phyloP scores from a whole-genome alignment of 345 rosid genomes.

The Schrenkiella parvula region DNA sequence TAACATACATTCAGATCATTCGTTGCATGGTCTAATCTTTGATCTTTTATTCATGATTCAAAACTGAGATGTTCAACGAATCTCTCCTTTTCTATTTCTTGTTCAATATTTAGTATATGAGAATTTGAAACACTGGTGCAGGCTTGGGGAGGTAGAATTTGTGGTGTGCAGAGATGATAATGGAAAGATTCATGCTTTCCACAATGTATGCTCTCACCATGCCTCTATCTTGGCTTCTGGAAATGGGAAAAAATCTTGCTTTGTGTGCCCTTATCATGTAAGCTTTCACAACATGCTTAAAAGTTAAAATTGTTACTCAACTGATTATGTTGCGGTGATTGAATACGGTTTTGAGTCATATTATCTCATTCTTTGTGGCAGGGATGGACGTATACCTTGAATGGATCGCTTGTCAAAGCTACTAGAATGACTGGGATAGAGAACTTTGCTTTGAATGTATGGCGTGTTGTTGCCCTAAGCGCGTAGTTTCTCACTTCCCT shows the following conservation, averaged over 20 bases:
- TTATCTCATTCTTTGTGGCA: conserved; percentile 28
- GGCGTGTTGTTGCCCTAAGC: neutral
- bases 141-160: conserved; percentile 73
- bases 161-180: conserved; percentile 72
- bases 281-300: conserved; percentile 1
- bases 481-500: neutral
- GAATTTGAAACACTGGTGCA: conserved; percentile 30
- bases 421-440: conserved; percentile 63
- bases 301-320: neutral
- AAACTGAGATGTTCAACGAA: neutral
- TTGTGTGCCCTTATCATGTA: conserved; percentile 93
- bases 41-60: neutral
- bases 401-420: conserved; percentile 78
- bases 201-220: conserved; percentile 93
- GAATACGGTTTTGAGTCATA: neutral
- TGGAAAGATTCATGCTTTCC: conserved; percentile 67
- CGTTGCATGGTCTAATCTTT: neutral
- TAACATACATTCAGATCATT: conserved; percentile 5
- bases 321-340: neutral
- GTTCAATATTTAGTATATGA: neutral
- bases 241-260: conserved; percentile 67
- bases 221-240: conserved; percentile 83
- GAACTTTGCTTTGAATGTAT: conserved; percentile 55
- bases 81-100: neutral
- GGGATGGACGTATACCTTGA: conserved; percentile 90